Evolutionary conservation across 495 filamentous ascomycete species (phyloP).

Genomic region (Xylaria intraflava): DNA sequence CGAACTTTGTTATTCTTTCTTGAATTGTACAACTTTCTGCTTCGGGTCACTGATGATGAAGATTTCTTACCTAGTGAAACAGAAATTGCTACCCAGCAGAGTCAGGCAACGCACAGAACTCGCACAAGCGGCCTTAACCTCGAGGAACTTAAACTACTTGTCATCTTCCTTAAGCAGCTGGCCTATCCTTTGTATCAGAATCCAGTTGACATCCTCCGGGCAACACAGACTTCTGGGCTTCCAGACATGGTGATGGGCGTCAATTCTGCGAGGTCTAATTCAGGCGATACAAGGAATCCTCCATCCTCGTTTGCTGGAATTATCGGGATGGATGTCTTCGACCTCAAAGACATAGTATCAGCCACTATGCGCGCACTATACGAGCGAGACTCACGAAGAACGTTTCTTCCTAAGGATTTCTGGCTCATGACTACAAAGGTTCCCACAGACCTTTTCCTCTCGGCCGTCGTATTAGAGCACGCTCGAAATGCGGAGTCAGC

Average conservation of each 20-base stretch:
- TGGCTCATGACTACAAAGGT: conserved; percentile 94
- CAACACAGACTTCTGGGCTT: conserved; percentile 6
- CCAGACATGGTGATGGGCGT: conserved; percentile 15
- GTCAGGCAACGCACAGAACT: conserved; percentile 37
- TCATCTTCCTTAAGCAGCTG: conserved; percentile 85
- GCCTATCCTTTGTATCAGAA: conserved; percentile 87
- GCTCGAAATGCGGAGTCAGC: conserved; percentile 50
- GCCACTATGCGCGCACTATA: conserved; percentile 84
- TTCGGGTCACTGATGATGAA: conserved; percentile 91
- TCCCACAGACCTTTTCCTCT: conserved; percentile 86
- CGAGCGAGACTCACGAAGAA: conserved; percentile 84
- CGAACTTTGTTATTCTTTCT: conserved; percentile 83
- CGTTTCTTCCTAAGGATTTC: conserved; percentile 72
- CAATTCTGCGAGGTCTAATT: conserved; percentile 8
- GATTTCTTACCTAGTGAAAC: conserved; percentile 53
- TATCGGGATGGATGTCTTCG: conserved; percentile 68
- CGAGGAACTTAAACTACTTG: conserved; percentile 63
- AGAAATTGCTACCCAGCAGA: conserved; percentile 27
- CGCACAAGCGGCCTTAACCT: conserved; percentile 65
- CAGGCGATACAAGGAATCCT: conserved; percentile 8
- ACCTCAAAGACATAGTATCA: conserved; percentile 73
- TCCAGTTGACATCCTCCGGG: conserved; percentile 48
- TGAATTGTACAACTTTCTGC: conserved; percentile 85
- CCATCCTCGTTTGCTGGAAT: conserved; percentile 34
- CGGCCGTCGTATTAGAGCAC: conserved; percentile 81